A percentile compares a stretch with the other conserved stretches of the same genome.
phyloP scores from a whole-genome alignment of 805 yeast species.

The Saturnispora galanensis region DNA sequence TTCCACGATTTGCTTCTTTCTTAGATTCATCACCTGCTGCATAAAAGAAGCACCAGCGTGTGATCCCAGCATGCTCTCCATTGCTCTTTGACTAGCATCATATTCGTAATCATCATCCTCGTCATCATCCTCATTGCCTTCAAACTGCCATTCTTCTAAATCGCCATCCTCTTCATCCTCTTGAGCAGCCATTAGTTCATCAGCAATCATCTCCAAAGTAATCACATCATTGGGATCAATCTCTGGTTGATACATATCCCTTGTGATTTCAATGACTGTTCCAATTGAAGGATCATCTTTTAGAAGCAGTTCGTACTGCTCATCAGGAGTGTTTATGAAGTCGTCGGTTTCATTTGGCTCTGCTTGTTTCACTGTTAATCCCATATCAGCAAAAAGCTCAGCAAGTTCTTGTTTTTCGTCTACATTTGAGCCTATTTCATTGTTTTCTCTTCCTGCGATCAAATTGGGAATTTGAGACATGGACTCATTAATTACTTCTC shows the following conservation, averaged over 20 bases:
- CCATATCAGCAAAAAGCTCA: constrained; percentile 29
- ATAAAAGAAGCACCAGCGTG: constrained; percentile 31
- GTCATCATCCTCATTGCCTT: background rate
- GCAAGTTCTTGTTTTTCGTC: constrained; percentile 25
- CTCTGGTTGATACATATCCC: constrained; percentile 16
- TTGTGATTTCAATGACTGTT: background rate
- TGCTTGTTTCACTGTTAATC: constrained; percentile 11
- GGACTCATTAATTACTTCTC: constrained; percentile 43
- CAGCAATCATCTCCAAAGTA: constrained; percentile 46
- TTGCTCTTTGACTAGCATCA: constrained; percentile 6
- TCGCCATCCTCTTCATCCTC: constrained; percentile 18
- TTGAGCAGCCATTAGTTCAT: constrained; percentile 28
- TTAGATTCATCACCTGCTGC: constrained; percentile 29
- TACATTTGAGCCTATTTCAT: constrained; percentile 10
- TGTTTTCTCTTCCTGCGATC: constrained; percentile 6
- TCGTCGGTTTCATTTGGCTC: background rate
- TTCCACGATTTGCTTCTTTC: constrained; percentile 14
- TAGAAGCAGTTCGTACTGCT: background rate
- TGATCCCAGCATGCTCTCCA: constrained; percentile 15
- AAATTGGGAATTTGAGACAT: constrained; percentile 26
- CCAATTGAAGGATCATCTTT: background rate
- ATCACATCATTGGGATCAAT: constrained; percentile 38
- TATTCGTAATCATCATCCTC: constrained; percentile 13
- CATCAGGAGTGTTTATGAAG: background rate
- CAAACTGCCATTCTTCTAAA: constrained; percentile 4